Evolutionary conservation across 2,329 filamentous ascomycete species (phyloP), one percentile per base, ranked within the genome.

Genomic region (Aspergillus fijiensis): DNA sequence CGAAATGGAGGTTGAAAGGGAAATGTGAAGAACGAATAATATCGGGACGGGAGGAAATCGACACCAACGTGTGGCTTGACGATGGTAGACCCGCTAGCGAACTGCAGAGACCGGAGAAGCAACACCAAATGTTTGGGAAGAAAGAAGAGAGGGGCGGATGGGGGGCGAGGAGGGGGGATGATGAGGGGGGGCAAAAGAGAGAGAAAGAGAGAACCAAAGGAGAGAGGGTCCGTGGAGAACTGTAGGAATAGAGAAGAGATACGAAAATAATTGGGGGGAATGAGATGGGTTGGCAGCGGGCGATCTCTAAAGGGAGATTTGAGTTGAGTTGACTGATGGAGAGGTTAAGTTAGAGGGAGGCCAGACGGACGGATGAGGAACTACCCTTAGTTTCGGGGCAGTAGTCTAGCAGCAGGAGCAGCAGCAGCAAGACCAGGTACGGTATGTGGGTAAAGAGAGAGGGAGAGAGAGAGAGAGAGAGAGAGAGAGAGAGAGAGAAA

Each of bases 11-110:
- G 49, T 47, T 51, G 56, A 59, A 35, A 48, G 50, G 35, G 58
- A 60, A 52, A 57, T 39, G 50, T 62, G 56, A 62, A 58, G 56
- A 56, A 57, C 59, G 58, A 60, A 56, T 48, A 65, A 64, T 55
- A 53, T 59, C 54, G 61, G 58, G 48, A 62, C 60, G 64, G 66
- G 55, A 63, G 55, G 59, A 63, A 65, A 65, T 66, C 63, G 60
- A 67, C 62, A 67, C 63, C 65, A 68, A 65, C 58, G 62, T 65
- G 67, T 68, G 65, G 66, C 62, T 66, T 65, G 53, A 61, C 57
- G 63, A 67, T 66, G 61, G 51, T 60, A 67, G 66, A 66, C 66
- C 67, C 67, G 63, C 65, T 66, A 67, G 62, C 57, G 60, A 62
- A 64, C 63, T 66, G 63, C 58, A 62, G 51, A 60, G 50, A 21